Conservation (phyloP, 2,329 filamentous ascomycete genomes). For the Pseudocercospora crystallina region DNA sequence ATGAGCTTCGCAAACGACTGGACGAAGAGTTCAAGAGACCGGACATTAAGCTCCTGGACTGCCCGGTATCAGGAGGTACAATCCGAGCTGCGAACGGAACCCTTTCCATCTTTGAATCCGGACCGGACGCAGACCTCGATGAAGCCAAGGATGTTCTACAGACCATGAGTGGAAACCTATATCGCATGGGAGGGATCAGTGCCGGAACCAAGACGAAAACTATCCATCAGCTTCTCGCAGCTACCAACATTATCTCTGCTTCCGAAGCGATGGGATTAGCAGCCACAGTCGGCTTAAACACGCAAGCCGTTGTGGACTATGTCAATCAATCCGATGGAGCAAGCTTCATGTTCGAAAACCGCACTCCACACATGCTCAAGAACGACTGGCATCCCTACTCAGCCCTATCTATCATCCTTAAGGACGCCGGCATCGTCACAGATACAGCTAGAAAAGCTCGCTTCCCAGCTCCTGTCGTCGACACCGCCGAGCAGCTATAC, state of each 20-base stretch:
- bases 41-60: conserved; percentile 69
- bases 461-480: conserved; percentile 62
- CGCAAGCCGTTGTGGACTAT: conserved; percentile 49
- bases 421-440: conserved; percentile 64
- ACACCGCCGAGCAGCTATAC: conserved; percentile 65
- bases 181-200: conserved; percentile 54
- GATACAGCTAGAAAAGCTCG: conserved; percentile 58
- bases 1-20: conserved; percentile 60
- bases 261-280: conserved; percentile 60
- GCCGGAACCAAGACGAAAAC: conserved; percentile 59
- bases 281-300: conserved; percentile 54
- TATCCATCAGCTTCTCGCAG: conserved; percentile 59
- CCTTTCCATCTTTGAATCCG: conserved; percentile 71
- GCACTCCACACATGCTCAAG: conserved; percentile 53
- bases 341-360: conserved; percentile 59
- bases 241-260: conserved; percentile 57
- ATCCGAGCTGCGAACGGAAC: conserved; percentile 69
- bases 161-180: conserved; percentile 67
- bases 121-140: conserved; percentile 54
- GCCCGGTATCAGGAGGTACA: conserved; percentile 71
- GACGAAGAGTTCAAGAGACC: conserved; percentile 51
- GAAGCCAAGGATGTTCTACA: conserved; percentile 60
- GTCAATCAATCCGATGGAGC: conserved; percentile 43
- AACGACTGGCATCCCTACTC: conserved; percentile 50
- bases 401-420: conserved; percentile 49